Evolutionary conservation across 208 protist species (phyloP), one percentile per base, ranked within the genome.

Genomic region (Leishmania braziliensis): DNA sequence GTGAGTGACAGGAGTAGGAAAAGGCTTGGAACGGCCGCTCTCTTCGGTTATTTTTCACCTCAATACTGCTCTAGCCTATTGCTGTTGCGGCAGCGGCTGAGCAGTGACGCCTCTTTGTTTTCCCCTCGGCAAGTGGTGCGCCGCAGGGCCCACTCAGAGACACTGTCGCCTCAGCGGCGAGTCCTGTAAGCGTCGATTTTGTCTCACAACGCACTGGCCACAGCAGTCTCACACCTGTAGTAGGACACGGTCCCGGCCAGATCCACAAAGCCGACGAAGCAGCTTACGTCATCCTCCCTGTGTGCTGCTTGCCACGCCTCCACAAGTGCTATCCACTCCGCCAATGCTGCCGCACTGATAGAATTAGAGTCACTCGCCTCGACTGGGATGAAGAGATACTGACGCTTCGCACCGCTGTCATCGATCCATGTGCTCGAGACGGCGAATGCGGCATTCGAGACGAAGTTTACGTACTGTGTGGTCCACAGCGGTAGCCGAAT

Each of bases 201-300:
- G 51, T 33, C 14, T 50, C 33, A 62, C 65, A 53, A 23, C 9
- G 12, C 62, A 54, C 36, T 1, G 1, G 60, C 29, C 23, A 51
- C 46, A 12, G 81, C 84, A 0, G 79, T 84, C 29, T 85, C 82
- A 75, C 87, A 90, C 23, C 36, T 14, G 77, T 95, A 95, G 79
- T 91, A 95, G 2, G 90, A 89, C 73, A 95, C 80, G 0, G 83
- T 81, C 3, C 91, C 88, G 16, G 85, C 86, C 8, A 73, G 80
- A 71, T 95, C 91, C 48, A 95, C 82, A 54, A 95, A 92, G 39
- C 85, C 85, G n/a, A 92, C 62, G 79, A 86, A 95, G 53, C 68
- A 79, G 5, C 18, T 14, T 23, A 89, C 62, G 4, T 77, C 68
- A 43, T 29, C 58, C 1, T 50, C 62, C 8, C 26, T 16, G 6